These are phyloP conservation scores for Kurtzmaniella cleridarum DNA, from an alignment of 805 yeast genomes.

Conservation along the genomic window DNA sequence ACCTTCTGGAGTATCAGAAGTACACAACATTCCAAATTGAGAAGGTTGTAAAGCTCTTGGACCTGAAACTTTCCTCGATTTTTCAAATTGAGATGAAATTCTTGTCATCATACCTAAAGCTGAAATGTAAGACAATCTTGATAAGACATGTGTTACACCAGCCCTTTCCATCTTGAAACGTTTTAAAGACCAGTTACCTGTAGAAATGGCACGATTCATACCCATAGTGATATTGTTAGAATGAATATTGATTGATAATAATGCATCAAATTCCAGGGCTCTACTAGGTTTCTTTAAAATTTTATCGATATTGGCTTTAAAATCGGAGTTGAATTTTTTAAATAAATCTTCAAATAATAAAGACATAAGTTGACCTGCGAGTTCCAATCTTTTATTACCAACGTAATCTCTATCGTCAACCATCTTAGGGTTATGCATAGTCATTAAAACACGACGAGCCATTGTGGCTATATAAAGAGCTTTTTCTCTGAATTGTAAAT, in stretches of 20 bases:
- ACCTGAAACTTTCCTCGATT: slow-evolving; percentile 95
- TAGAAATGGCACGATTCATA: slow-evolving; percentile 90
- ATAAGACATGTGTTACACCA: slow-evolving; percentile 95
- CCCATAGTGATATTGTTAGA: slow-evolving; percentile 93
- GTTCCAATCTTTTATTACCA: slow-evolving; percentile 93
- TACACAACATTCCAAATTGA: slow-evolving; percentile 98
- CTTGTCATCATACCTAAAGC: slow-evolving; percentile 99
- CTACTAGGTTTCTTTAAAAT: slow-evolving; percentile 90
- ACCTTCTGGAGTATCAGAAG: slow-evolving; percentile 99
- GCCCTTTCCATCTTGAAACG: slow-evolving; percentile 99
- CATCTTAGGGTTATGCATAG: slow-evolving; percentile 88
- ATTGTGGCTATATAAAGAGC: slow-evolving; percentile 91
- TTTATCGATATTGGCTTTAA: slow-evolving; percentile 91
- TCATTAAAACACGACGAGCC: slow-evolving; percentile 95
- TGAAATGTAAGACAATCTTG: slow-evolving; percentile 85
- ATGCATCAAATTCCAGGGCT: slow-evolving; percentile 92
- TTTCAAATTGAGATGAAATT: slow-evolving; percentile 97
- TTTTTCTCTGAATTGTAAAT: slow-evolving; percentile 86
- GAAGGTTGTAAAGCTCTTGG: slow-evolving; percentile 99
- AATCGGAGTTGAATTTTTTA: slow-evolving; percentile 92
- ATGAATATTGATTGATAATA: slow-evolving; percentile 82
- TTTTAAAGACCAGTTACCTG: slow-evolving; percentile 98
- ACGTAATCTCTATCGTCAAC: slow-evolving; percentile 99
- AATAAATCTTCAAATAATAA: slow-evolving; percentile 92
- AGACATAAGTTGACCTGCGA: slow-evolving; percentile 97